Base-by-base conservation (phyloP, 2,329 filamentous ascomycete genomes). In the Coniochaeta sp. region DNA sequence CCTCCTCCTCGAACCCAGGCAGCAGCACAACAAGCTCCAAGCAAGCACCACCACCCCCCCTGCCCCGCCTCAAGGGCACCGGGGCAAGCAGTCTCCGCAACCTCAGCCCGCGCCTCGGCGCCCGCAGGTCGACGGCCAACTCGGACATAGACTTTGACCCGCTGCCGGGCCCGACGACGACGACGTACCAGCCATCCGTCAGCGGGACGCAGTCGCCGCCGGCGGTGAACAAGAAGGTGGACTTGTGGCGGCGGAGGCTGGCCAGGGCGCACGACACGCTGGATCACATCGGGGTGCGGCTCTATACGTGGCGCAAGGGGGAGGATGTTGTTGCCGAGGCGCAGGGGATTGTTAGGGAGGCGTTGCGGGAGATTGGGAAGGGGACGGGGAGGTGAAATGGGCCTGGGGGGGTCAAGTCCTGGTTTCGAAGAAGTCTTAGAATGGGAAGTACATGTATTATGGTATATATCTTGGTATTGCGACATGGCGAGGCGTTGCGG, bases 291-390 rank as follows among this genome's bases (percentile, higher is more conserved):
- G 88, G 88, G 4, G 88, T 95, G 0, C 76, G 81, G 64, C 70
- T 95, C 38, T 84, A 89, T 64, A 90, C 83, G 22, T 95, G 90
- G 90, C 80, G 88, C 47, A 82, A 81, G 12, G 90, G 90, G 0
- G 77, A 80, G 31, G 90, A 95, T 74, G 88, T 90, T 8, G 78
- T 84, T 60, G 77, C 78, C 0, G 87, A 90, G 71, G 86, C 88
- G 2, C 78, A 86, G 59, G 82, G 79, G 16, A 80, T 92, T 61
- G 83, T 91, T 3, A 80, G 81, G 70, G 77, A 80, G 62, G 81
- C 80, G 33, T 67, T 85, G 67, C 73, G 68, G 60, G 75, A 79
- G 38, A 74, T 81, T 71, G 73, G 69, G 12, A 66, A 65, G 28
- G 26, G n/a, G 58, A 64, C 61, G 62, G 61, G 31, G 33, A 43